Conservation (phyloP, 2,329 filamentous ascomycete genomes). For the Whalleya microplaca region DNA sequence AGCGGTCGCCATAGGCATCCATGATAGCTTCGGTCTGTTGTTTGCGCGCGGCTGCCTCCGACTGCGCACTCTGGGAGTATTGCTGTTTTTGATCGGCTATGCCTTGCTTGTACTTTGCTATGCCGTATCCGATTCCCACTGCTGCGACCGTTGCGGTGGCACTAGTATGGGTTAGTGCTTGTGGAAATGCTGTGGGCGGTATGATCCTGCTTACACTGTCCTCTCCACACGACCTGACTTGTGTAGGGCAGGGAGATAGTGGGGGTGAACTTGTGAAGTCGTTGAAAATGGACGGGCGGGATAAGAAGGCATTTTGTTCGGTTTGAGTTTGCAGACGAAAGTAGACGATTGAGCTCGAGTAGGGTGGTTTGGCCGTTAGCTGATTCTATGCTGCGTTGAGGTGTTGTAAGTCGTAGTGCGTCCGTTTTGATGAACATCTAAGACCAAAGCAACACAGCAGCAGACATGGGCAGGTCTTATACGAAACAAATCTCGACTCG, state of each 20-base stretch:
- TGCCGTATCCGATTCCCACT: slow-evolving; percentile 40
- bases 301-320: slow-evolving; percentile 20
- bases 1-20: slow-evolving; percentile 55
- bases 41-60: slow-evolving; percentile 35
- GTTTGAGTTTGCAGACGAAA: not conserved
- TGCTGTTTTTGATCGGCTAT: slow-evolving; percentile 23
- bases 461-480: not conserved
- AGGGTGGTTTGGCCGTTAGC: too few relatives aligned
- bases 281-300: slow-evolving; percentile 38
- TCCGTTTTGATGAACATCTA: not conserved
- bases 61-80: slow-evolving; percentile 33
- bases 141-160: slow-evolving; percentile 38
- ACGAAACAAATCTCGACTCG: not conserved
- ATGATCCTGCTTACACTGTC: slow-evolving; percentile 34
- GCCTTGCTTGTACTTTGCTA: slow-evolving; percentile 35
- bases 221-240: slow-evolving; percentile 36
- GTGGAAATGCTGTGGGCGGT: not conserved
- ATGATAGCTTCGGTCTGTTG: slow-evolving; percentile 45
- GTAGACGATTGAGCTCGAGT: too few relatives aligned
- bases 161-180: slow-evolving; percentile 28
- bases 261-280: slow-evolving; percentile 40
- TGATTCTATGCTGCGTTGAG: too few relatives aligned
- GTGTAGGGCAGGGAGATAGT: slow-evolving; percentile 38
- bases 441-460: not conserved
- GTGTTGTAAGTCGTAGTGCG: too few relatives aligned